These are phyloP conservation scores for Melastoma candidum DNA, from an alignment of 441 rosid species.

Conservation along the genomic window DNA sequence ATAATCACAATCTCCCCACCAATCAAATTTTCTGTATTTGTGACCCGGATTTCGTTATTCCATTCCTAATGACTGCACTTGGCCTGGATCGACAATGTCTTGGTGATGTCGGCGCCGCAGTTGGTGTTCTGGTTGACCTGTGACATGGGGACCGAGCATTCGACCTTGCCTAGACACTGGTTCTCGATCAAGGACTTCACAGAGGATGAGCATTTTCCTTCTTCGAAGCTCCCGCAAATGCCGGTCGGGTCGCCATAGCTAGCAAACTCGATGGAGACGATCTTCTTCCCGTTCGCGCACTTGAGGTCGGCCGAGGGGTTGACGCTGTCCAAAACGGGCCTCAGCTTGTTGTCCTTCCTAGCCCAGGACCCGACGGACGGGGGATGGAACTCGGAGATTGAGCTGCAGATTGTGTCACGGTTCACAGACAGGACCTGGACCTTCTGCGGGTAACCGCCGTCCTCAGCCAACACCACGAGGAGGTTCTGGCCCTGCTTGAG, in stretches of 20 bases:
- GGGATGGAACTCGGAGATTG: constrained; percentile 29
- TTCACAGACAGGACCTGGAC: constrained; percentile 32
- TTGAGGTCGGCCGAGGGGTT: constrained; percentile 30
- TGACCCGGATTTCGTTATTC: no score
- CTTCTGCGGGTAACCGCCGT: constrained; percentile 26
- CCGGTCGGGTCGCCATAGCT: constrained; percentile 55
- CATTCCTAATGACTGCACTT: constrained; percentile 28
- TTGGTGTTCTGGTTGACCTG: constrained; percentile 26
- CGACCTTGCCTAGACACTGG: constrained; percentile 49
- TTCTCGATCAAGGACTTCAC: constrained; percentile 38
- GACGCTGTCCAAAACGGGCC: constrained; percentile 13
- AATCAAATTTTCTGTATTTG: no score
- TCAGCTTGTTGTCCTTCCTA: constrained; percentile 16
- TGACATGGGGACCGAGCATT: constrained; percentile 40
- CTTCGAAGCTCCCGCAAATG: constrained; percentile 28
- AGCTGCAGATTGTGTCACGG: constrained; percentile 54
- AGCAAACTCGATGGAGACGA: constrained; percentile 41
- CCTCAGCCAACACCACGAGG: constrained; percentile 50
- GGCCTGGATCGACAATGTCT: constrained; percentile 53
- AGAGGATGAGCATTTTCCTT: constrained; percentile 40
- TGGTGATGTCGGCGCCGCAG: constrained; percentile 27
- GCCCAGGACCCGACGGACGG: constrained; percentile 38
- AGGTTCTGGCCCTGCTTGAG: constrained; percentile 39
- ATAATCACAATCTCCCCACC: no score
- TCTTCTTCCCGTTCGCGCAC: constrained; percentile 30